Percentiles rank a stretch among this genome's conserved stretches.
These are phyloP conservation scores for Podospora anserina DNA, from an alignment of 495 filamentous ascomycete genomes.

Conservation along the genomic window DNA sequence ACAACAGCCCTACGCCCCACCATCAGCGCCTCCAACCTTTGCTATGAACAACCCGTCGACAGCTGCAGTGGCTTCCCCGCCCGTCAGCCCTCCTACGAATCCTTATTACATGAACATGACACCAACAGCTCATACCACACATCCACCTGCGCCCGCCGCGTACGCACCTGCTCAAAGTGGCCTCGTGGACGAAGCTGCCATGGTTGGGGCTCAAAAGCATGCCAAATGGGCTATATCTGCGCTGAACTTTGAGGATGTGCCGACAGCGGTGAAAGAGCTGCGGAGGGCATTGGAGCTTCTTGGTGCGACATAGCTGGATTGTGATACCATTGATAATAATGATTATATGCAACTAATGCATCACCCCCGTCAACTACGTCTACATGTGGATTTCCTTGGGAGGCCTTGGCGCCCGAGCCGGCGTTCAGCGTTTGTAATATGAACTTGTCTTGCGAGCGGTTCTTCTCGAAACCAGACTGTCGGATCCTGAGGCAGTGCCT, in stretches of 20 bases:
- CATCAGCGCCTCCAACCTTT: slow-evolving; percentile 31
- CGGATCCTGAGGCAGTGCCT: neutral
- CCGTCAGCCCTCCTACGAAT: slow-evolving; percentile 26
- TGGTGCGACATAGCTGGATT: slow-evolving; percentile 45
- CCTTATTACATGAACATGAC: slow-evolving; percentile 22
- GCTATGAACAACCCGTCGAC: slow-evolving; percentile 26
- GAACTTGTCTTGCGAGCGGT: neutral
- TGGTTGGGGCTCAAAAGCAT: slow-evolving; percentile 84
- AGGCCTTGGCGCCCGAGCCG: neutral
- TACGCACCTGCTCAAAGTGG: slow-evolving; percentile 19
- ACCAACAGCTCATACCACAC: slow-evolving; percentile 21
- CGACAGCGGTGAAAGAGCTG: slow-evolving; percentile 85
- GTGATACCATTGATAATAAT: slow-evolving; percentile 8
- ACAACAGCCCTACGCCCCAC: slow-evolving; percentile 20
- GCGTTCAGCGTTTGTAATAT: neutral
- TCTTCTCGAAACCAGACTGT: slow-evolving; percentile 11
- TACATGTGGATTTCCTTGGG: neutral
- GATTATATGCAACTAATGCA: neutral
- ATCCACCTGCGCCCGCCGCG: slow-evolving; percentile 14
- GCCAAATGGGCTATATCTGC: slow-evolving; percentile 97
- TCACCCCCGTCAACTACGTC: neutral
- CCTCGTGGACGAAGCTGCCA: slow-evolving; percentile 65
- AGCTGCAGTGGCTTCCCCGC: slow-evolving; percentile 30
- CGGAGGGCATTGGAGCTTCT: slow-evolving; percentile 66
- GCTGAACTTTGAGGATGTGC: slow-evolving; percentile 91